phyloP scores from a whole-genome alignment of 768 basidiomycete genomes.

The Lactarius vividus region DNA sequence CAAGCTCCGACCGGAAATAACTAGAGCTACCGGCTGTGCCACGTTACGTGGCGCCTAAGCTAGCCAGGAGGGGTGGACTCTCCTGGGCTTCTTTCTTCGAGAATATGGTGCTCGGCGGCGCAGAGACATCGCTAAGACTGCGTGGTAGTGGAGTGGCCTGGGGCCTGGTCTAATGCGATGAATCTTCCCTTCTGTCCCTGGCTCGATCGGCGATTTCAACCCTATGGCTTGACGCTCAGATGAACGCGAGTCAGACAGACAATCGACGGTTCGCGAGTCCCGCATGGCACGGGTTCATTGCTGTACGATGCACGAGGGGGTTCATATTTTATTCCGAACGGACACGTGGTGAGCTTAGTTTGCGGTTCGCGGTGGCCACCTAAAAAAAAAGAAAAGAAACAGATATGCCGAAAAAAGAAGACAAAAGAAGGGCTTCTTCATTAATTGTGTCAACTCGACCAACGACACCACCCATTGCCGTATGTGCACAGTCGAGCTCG shows the following conservation, averaged over 20 bases:
- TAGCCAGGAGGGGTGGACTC: not conserved
- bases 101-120: not conserved
- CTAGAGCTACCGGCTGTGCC: not conserved
- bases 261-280: not conserved
- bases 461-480: not conserved
- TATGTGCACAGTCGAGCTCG: not conserved
- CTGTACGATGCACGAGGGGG: not conserved
- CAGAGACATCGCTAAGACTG: not conserved
- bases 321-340: not conserved
- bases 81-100: not conserved
- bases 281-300: not conserved
- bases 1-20: slow-evolving; percentile 18
- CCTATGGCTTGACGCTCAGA: not conserved
- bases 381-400: not conserved
- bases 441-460: not conserved
- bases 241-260: not conserved
- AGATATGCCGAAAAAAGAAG: not conserved
- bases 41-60: not conserved
- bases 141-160: not conserved
- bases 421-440: not conserved
- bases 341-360: not conserved
- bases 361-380: not conserved
- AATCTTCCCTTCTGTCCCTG: not conserved
- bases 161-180: not conserved
- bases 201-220: slow-evolving; percentile 1